These are phyloP conservation scores for Cardamine occulta DNA, from an alignment of 345 rosid species.

Conservation along the genomic window DNA sequence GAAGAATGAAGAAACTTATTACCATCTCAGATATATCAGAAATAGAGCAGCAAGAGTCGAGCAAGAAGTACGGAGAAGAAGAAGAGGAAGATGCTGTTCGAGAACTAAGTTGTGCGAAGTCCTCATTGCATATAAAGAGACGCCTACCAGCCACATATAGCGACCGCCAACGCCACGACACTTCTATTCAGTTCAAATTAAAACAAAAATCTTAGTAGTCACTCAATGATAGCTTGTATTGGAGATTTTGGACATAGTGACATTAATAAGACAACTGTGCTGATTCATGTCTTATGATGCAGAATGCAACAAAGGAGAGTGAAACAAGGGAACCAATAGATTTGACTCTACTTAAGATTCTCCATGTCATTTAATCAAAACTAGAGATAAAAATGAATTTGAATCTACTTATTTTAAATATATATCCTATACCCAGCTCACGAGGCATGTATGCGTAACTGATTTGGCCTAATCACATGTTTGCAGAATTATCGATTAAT, in stretches of 20 bases:
- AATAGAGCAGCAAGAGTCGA: constrained; percentile 64
- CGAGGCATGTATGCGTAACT: neutral
- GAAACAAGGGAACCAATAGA: constrained; percentile 1
- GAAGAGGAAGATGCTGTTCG: constrained; percentile 43
- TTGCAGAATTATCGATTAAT: neutral
- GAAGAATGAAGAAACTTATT: constrained; percentile 33
- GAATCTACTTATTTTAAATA: neutral
- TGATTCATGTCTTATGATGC: constrained; percentile 10
- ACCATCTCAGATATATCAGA: constrained; percentile 68
- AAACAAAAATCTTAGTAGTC: neutral
- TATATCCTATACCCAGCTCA: neutral
- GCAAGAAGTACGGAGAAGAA: constrained; percentile 60
- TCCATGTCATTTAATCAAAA: neutral
- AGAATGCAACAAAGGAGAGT: neutral
- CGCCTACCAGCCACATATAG: constrained; percentile 64
- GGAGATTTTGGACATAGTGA: constrained; percentile 34
- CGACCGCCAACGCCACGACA: constrained; percentile 68
- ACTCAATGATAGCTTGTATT: neutral
- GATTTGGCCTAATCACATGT: neutral
- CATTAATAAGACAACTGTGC: constrained; percentile 6
- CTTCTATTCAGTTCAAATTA: constrained; percentile 50
- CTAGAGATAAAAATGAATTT: neutral
- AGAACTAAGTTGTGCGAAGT: constrained; percentile 59
- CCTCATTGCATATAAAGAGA: constrained; percentile 72
- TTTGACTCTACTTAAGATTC: neutral